These are phyloP conservation scores for Helicocarpus griseus DNA, from an alignment of 2,329 filamentous ascomycete species.

Conservation along the genomic window DNA sequence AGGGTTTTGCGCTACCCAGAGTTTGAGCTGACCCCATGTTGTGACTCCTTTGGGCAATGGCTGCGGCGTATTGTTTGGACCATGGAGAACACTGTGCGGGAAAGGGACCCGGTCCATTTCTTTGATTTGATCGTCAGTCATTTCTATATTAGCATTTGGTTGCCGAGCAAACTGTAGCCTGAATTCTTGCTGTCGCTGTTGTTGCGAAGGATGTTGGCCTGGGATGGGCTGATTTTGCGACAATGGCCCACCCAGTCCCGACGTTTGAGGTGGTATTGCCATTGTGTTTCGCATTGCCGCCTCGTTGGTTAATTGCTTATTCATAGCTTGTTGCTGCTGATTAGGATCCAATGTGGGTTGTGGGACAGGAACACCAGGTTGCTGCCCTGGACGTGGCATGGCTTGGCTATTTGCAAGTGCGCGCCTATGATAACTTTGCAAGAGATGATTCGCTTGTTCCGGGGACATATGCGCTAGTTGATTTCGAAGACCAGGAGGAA, in stretches of 20 bases:
- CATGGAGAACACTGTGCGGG: conserved; percentile 26
- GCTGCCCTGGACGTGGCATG: conserved; percentile 25
- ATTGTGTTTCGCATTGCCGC: conserved; percentile 27
- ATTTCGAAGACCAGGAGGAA: conserved; percentile 27
- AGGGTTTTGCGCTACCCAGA: conserved; percentile 41
- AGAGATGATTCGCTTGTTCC: conserved; percentile 25
- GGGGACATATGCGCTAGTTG: conserved; percentile 26
- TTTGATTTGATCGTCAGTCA: conserved; percentile 32
- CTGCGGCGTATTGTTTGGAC: conserved; percentile 21
- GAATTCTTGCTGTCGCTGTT: conserved; percentile 20
- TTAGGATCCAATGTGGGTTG: conserved; percentile 21
- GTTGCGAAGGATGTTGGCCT: conserved; percentile 23
- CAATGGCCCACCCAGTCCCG: conserved; percentile 21
- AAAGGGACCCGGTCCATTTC: conserved; percentile 35
- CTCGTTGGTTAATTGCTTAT: conserved; percentile 25
- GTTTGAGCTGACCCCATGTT: conserved; percentile 49
- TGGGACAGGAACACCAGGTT: conserved; percentile 20
- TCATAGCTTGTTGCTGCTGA: conserved; percentile 24
- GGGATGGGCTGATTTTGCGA: conserved; percentile 23
- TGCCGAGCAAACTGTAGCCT: conserved; percentile 15
- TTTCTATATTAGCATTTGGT: conserved; percentile 23
- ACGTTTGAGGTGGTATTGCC: conserved; percentile 24
- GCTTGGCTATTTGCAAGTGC: conserved; percentile 22
- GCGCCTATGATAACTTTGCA: conserved; percentile 27
- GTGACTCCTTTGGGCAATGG: conserved; percentile 42